Base-by-base conservation (phyloP, 2,329 filamentous ascomycete genomes). In the Boeremia exigua region DNA sequence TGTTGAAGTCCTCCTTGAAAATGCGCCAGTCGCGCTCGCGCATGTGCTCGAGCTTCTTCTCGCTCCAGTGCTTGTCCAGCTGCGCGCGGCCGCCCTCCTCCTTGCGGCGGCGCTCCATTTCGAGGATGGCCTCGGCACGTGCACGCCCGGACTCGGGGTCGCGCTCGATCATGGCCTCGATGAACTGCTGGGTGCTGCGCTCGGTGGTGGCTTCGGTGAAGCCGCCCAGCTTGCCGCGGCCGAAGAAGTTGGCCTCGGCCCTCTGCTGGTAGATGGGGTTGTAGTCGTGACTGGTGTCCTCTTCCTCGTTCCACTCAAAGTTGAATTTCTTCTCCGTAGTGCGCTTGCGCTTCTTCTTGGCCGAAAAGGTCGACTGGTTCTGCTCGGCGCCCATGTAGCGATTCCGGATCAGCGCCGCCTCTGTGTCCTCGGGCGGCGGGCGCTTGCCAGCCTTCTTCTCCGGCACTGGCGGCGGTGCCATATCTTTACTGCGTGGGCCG, bases 1-100 rank as follows among this genome's bases (percentile, higher is more conserved):
- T 99, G 67, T 95, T 96, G 79, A 96, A 98, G 77, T 99, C 93
- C 76, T 98, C 95, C 78, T 98, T 99, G 86, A 99, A 97, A 67
- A 99, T 98, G 72, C 95, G 91, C 95, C 95, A 99, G 77, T 99
- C 95, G 74, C 95, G 85, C 78, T 98, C 93, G 60, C 92, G 90
- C 95, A 99, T 99, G 68, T 96, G 91, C 12, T 90, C 87, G 60
- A 98, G 80, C 59, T 84, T 85, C 86, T 99, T 99, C 73, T 97
- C 91, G 51, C 90, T 92, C 95, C 95, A 99, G 77, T 96, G 92
- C 75, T 93, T 93, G 67, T 96, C 93, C 53, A 96, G 82, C 30
- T 88, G 88, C 61, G 88, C 91, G 59, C 89, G 85, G 1, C 81
- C 79, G 10, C 87, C 86, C 60, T 90, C 86, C 69, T 96, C 89